Evolutionary conservation across 805 yeast species (phyloP).

Genomic region (Myxozyma mucilagina): DNA sequence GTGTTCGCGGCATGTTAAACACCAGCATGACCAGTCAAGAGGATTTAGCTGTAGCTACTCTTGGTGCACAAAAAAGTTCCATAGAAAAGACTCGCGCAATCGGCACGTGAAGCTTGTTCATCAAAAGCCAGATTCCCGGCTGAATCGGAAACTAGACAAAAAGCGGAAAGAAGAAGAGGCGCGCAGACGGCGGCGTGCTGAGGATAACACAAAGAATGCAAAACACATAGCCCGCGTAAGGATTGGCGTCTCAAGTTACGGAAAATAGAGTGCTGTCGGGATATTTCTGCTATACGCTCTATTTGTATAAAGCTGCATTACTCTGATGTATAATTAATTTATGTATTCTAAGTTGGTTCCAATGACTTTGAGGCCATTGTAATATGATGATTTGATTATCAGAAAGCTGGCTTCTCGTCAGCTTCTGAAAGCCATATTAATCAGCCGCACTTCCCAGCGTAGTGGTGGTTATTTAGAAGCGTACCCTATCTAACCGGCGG

Average conservation of each 20-base stretch:
- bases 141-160: constrained; percentile 40
- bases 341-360: neutral
- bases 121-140: constrained; percentile 45
- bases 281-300: too few relatives aligned
- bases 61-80: constrained; percentile 34
- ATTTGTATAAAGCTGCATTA: too few relatives aligned
- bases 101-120: constrained; percentile 44
- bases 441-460: too few relatives aligned
- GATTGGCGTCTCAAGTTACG: neutral
- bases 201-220: neutral
- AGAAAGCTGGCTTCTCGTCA: too few relatives aligned
- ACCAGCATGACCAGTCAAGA: constrained; percentile 35
- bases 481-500: too few relatives aligned
- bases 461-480: too few relatives aligned
- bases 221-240: neutral
- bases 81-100: constrained; percentile 41
- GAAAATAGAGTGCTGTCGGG: too few relatives aligned
- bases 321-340: neutral
- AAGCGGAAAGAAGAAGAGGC: constrained; percentile 26
- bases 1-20: constrained; percentile 41
- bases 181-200: constrained; percentile 7
- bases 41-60: constrained; percentile 30
- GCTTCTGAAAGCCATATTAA: too few relatives aligned
- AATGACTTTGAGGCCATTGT: too few relatives aligned
- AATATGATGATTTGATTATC: too few relatives aligned